These are phyloP conservation scores for Colletotrichum caudatum DNA, from an alignment of 2,329 filamentous ascomycete species.

Conservation along the genomic window DNA sequence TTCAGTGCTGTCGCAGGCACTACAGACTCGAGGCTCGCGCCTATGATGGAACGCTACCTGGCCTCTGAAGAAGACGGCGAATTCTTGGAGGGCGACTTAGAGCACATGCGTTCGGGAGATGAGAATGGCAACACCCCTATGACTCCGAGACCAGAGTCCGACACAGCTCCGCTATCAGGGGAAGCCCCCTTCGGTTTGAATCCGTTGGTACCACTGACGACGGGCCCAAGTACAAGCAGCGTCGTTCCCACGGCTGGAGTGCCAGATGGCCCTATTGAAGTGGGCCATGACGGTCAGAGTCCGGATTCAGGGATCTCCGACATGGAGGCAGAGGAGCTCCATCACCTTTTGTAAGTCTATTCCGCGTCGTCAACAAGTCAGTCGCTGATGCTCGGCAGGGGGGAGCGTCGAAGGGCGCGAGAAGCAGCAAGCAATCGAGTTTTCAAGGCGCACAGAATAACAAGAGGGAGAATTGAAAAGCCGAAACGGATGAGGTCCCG, in stretches of 20 bases:
- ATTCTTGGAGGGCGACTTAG: background rate
- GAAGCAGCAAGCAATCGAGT: conserved; percentile 19
- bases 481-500: conserved; percentile 28
- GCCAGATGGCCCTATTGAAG: conserved; percentile 16
- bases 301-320: conserved; percentile 29
- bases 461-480: conserved; percentile 20
- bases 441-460: conserved; percentile 1
- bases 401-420: conserved; percentile 7
- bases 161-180: background rate
- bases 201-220: background rate
- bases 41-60: conserved; percentile 18
- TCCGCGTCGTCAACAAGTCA: background rate
- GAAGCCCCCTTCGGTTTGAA: background rate
- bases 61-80: conserved; percentile 1
- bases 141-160: background rate
- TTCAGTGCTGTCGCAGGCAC: background rate
- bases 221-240: background rate
- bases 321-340: conserved; percentile 12
- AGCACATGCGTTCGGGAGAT: background rate
- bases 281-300: background rate
- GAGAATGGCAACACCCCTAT: no score
- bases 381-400: conserved; percentile 15
- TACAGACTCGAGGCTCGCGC: background rate
- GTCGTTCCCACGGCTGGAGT: background rate
- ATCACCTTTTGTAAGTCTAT: conserved; percentile 14